Evolutionary conservation across 306 rosid species (phyloP).

Genomic region (Vicia faba): DNA sequence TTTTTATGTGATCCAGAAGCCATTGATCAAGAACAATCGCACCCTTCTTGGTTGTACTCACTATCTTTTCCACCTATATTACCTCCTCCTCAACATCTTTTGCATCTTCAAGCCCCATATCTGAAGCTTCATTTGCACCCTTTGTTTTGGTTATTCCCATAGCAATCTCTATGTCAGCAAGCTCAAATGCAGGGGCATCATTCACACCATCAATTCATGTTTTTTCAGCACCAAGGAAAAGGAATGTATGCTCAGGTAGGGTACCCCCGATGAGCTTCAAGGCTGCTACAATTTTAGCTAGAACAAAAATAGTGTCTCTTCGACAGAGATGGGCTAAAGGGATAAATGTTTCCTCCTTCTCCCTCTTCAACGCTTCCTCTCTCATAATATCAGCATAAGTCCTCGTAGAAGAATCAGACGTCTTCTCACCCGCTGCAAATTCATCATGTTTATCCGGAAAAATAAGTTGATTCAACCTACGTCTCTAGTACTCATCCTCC

Average conservation of each 20-base stretch:
- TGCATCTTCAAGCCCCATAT: no score
- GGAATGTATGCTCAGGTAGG: no score
- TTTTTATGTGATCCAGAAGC: slow-evolving; percentile 76
- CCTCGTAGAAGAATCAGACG: slow-evolving; percentile 24
- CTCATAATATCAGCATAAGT: slow-evolving; percentile 35
- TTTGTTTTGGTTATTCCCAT: no score
- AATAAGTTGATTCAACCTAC: slow-evolving; percentile 30
- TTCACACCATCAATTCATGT: no score
- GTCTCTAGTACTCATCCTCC: slow-evolving; percentile 35
- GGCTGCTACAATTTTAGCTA: no score
- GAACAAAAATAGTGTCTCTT: no score
- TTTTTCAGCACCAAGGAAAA: no score
- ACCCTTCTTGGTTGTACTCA: slow-evolving; percentile 87
- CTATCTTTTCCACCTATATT: slow-evolving; percentile 56
- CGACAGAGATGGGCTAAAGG: no score
- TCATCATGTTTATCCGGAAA: slow-evolving; percentile 39
- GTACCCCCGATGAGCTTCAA: no score
- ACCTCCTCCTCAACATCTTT: slow-evolving; percentile 44
- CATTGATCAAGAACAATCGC: slow-evolving; percentile 81
- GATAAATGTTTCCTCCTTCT: slow-evolving; percentile 39
- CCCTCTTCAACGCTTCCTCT: slow-evolving; percentile 39
- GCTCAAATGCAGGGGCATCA: no score
- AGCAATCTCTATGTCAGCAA: no score
- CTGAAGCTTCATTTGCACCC: no score
- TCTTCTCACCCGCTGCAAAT: slow-evolving; percentile 39